A percentile compares a stretch with the other conserved stretches of the same genome.
Evolutionary conservation across 2,329 filamentous ascomycete species (phyloP).

Genomic region (Juglanconis juglandina): DNA sequence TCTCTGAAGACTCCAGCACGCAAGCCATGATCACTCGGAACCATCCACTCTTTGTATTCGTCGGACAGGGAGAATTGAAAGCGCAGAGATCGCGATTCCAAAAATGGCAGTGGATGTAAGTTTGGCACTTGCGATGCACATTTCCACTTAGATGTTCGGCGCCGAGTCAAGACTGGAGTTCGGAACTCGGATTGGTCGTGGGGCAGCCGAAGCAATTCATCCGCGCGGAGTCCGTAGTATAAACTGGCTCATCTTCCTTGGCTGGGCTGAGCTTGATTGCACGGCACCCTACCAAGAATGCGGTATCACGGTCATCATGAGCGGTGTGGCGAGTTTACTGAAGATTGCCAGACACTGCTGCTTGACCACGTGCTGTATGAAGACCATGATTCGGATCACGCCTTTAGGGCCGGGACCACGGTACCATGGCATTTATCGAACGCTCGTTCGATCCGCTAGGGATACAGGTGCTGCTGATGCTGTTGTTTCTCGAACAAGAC

Average conservation of each 20-base stretch:
- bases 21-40: neutral
- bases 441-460: neutral
- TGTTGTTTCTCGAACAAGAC: neutral
- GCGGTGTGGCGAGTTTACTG: neutral
- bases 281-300: too few species aligned
- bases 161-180: neutral
- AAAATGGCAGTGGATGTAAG: neutral
- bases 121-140: neutral
- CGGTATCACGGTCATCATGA: neutral
- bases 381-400: neutral
- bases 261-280: neutral
- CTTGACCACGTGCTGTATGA: neutral
- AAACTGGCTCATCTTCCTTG: neutral
- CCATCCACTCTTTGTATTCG: neutral
- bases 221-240: neutral
- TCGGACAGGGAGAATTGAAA: neutral
- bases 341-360: neutral
- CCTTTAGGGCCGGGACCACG: neutral
- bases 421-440: neutral
- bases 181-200: neutral
- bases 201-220: neutral
- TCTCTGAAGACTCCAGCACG: too few species aligned
- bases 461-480: neutral
- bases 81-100: neutral
- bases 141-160: slow-evolving; percentile 3